Percentiles rank a stretch among this genome's conserved stretches.
Evolutionary conservation across 2,329 filamentous ascomycete genomes (phyloP).

Genomic region (Domatiomyces globalis): DNA sequence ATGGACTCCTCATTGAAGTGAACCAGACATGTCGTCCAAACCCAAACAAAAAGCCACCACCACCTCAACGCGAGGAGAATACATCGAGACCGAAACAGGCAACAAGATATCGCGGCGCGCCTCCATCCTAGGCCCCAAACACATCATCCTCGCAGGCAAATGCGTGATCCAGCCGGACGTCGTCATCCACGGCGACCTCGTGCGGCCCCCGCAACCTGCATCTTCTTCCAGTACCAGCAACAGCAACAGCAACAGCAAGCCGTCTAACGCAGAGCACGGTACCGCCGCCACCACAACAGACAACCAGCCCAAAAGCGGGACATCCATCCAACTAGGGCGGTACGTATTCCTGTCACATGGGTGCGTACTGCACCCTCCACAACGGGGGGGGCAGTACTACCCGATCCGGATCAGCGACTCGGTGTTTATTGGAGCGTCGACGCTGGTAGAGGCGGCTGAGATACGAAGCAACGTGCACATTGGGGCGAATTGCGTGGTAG

Average conservation of each 20-base stretch:
- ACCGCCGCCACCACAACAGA: constrained; percentile 18
- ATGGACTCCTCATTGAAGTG: no score
- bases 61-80: constrained; percentile 67
- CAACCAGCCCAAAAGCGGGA: constrained; percentile 10
- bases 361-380: constrained; percentile 67
- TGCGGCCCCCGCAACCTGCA: constrained; percentile 29
- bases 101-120: constrained; percentile 95
- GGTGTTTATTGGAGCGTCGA: constrained; percentile 67
- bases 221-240: constrained; percentile 20
- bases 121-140: constrained; percentile 83
- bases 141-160: constrained; percentile 93
- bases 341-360: constrained; percentile 79
- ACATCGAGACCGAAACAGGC: constrained; percentile 95
- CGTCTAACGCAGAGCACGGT: no score
- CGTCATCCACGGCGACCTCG: constrained; percentile 81
- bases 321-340: constrained; percentile 69
- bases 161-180: constrained; percentile 93
- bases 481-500: constrained; percentile 60
- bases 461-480: constrained; percentile 80
- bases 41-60: constrained; percentile 19
- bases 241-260: constrained; percentile 14
- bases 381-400: constrained; percentile 71
- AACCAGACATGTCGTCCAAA: no score
- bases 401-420: constrained; percentile 89
- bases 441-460: constrained; percentile 67